These are phyloP conservation scores for Schoenoplectus tabernaemontani DNA, from an alignment of 202 grass and related monocot species.

Conservation along the genomic window DNA sequence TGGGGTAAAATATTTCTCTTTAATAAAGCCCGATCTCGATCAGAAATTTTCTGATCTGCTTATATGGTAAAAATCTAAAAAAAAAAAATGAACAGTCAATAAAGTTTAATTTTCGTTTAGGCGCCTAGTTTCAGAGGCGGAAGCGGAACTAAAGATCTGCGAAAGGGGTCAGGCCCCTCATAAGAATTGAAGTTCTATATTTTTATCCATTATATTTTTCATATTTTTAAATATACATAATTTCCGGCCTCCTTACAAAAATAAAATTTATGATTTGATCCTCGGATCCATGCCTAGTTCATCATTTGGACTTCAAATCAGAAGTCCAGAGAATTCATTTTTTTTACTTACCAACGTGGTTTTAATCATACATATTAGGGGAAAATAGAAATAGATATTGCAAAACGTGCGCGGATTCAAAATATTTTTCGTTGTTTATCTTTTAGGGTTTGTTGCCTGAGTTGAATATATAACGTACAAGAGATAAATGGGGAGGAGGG, in stretches of 20 bases:
- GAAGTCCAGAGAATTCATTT: not conserved
- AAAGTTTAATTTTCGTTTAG: not conserved
- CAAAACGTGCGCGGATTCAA: not conserved
- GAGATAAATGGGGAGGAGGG: too few species aligned
- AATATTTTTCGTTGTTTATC: not conserved
- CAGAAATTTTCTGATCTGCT: not conserved
- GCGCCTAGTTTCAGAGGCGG: too few species aligned
- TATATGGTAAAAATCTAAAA: constrained; percentile 4
- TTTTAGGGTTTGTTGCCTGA: too few species aligned
- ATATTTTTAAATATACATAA: too few species aligned
- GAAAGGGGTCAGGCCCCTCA: too few species aligned
- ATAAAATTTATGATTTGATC: too few species aligned
- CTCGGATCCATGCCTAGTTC: too few species aligned
- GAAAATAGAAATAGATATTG: not conserved
- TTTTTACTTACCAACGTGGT: not conserved
- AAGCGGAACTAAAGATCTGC: too few species aligned
- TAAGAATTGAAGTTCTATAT: too few species aligned
- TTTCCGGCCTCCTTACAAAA: too few species aligned
- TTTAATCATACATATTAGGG: not conserved
- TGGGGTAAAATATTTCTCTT: constrained; percentile 9
- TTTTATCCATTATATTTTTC: too few species aligned
- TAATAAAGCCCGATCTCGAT: not conserved
- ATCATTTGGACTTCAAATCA: not conserved
- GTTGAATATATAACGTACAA: too few species aligned
- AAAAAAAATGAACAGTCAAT: not conserved